A percentile compares a stretch with the other conserved stretches of the same genome.
Evolutionary conservation across 169 alveolate genomes (phyloP).

Genomic region (Theileria orientalis): DNA sequence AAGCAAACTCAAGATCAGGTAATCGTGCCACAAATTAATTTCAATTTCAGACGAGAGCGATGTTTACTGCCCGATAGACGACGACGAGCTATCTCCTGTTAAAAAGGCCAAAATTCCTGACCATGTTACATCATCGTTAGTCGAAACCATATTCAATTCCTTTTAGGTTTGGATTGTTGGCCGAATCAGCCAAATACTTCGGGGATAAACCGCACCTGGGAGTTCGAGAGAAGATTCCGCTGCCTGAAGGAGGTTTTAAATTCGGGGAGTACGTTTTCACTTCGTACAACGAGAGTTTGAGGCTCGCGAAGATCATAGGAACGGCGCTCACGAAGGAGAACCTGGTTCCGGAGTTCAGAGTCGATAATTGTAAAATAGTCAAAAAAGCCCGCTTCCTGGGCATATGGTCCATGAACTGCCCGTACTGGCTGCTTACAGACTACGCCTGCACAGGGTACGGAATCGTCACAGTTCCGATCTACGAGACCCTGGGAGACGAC

Average conservation of each 20-base stretch:
- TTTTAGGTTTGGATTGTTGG: conserved; percentile 48
- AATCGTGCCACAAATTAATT: not conserved
- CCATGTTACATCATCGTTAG: conserved; percentile 45
- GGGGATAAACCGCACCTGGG: conserved; percentile 47
- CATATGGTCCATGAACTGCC: conserved; percentile 74
- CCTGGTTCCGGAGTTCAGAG: conserved; percentile 10
- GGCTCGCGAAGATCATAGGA: conserved; percentile 36
- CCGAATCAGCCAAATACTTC: conserved; percentile 12
- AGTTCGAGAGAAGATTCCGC: conserved; percentile 20
- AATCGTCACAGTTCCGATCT: conserved; percentile 72
- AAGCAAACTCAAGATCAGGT: conserved; percentile 30
- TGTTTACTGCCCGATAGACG: conserved; percentile 33
- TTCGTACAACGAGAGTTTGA: conserved; percentile 20
- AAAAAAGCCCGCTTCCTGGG: conserved; percentile 67
- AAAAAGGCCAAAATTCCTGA: conserved; percentile 28
- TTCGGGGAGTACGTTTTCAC: conserved; percentile 51
- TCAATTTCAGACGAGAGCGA: conserved; percentile 55
- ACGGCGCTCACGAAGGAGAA: conserved; percentile 50
- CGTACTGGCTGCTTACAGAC: conserved; percentile 75
- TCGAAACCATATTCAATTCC: not conserved
- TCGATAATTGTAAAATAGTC: conserved; percentile 22
- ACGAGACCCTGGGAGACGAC: conserved; percentile 75
- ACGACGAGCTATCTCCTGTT: not conserved
- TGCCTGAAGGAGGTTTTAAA: conserved; percentile 26
- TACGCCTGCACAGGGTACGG: conserved; percentile 72